phyloP scores from a whole-genome alignment of 345 rosid species.

The Hypericum perforatum region DNA sequence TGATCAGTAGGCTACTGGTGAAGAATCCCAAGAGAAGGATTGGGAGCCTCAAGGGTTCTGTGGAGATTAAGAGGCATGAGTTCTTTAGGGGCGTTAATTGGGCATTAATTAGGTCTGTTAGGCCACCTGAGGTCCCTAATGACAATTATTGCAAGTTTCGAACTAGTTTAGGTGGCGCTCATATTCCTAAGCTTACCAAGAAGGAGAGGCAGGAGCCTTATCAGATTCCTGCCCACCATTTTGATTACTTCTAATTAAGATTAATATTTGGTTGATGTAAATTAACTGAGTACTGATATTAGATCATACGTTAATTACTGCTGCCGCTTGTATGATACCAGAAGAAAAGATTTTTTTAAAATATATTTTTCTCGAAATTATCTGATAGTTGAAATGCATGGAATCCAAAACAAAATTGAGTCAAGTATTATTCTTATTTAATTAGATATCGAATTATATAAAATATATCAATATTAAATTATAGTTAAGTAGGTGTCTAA shows the following conservation, averaged over 20 bases:
- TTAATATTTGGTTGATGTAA: conserved; percentile 10
- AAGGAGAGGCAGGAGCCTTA: conserved; percentile 67
- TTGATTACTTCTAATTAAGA: conserved; percentile 58
- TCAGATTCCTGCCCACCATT: conserved; percentile 55
- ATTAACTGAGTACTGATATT: conserved; percentile 11
- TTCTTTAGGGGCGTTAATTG: conserved; percentile 82
- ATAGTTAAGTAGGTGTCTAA: too few relatives aligned
- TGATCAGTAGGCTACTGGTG: conserved; percentile 50
- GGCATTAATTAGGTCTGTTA: conserved; percentile 75
- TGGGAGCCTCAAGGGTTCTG: conserved; percentile 66
- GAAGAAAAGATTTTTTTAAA: conserved; percentile 10
- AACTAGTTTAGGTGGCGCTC: conserved; percentile 17
- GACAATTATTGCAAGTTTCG: conserved; percentile 21
- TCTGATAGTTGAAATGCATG: too few relatives aligned
- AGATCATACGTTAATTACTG: not conserved
- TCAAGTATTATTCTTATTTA: too few relatives aligned
- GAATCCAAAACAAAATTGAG: too few relatives aligned
- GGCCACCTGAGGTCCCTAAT: conserved; percentile 72
- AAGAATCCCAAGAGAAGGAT: conserved; percentile 84
- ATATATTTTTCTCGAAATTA: conserved; percentile 12
- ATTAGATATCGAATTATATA: too few relatives aligned
- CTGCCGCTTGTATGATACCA: conserved; percentile 9
- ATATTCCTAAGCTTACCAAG: conserved; percentile 54
- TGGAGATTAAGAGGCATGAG: conserved; percentile 74
- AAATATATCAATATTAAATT: too few relatives aligned